phyloP scores from a whole-genome alignment of 768 basidiomycete species.

The Calocybe gangraenosa region DNA sequence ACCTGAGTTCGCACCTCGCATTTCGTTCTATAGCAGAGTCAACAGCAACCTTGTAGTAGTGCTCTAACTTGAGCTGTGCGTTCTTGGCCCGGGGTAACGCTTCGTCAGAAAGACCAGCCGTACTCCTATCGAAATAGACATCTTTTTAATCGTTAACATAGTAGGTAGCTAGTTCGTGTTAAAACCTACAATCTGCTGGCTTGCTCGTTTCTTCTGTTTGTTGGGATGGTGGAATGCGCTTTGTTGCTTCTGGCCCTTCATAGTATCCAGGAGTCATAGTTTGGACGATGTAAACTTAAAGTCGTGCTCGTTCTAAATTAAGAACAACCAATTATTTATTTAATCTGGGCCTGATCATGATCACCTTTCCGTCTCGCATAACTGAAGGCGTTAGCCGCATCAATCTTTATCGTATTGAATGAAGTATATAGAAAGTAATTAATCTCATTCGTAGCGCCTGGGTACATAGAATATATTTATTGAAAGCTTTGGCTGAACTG shows the following conservation, averaged over 20 bases:
- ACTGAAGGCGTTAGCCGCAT: no score
- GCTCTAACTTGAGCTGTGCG: constrained; percentile 93
- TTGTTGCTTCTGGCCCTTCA: no score
- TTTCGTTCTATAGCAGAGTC: constrained; percentile 95
- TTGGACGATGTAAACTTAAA: no score
- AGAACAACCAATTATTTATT: no score
- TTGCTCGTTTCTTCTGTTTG: constrained; percentile 14
- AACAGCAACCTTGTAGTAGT: constrained; percentile 95
- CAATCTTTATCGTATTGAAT: no score
- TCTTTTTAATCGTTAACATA: constrained; percentile 39
- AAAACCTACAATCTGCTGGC: constrained; percentile 30
- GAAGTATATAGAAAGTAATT: no score
- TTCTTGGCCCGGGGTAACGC: constrained; percentile 81
- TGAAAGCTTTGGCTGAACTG: constrained; percentile 16
- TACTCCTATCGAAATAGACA: constrained; percentile 88
- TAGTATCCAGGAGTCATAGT: no score
- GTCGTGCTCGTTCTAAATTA: no score
- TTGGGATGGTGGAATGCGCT: no score
- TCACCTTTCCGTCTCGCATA: no score
- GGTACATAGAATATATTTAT: not conserved
- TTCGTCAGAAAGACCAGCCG: constrained; percentile 72
- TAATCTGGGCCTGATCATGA: no score
- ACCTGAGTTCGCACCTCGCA: constrained; percentile 52
- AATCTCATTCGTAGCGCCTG: no score
- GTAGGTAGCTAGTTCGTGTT: not conserved